A percentile compares a stretch with the other conserved stretches of the same genome.
These are phyloP conservation scores for Dothideomycetidae sp. DNA, from an alignment of 2,329 filamentous ascomycete species.

Conservation along the genomic window DNA sequence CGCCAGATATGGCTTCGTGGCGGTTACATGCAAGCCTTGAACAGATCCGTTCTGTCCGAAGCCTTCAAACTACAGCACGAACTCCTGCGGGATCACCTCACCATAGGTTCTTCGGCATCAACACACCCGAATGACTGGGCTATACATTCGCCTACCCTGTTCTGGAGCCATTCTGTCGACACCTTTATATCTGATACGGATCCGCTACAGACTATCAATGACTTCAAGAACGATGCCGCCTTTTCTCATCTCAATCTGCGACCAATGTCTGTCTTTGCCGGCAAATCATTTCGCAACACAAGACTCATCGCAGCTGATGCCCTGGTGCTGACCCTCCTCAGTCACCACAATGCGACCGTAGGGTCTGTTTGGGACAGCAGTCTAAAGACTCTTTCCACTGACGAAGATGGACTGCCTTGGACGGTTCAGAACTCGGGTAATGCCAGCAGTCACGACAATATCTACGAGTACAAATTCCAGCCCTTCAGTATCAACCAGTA, in stretches of 20 bases:
- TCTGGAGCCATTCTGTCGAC: slow-evolving; percentile 55
- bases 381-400: slow-evolving; percentile 21
- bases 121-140: slow-evolving; percentile 41
- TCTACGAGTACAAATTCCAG: slow-evolving; percentile 67
- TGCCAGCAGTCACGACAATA: slow-evolving; percentile 7
- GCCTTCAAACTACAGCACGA: slow-evolving; percentile 56
- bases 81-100: slow-evolving; percentile 13
- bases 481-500: slow-evolving; percentile 57
- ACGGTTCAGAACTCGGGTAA: background rate
- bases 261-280: slow-evolving; percentile 68
- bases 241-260: slow-evolving; percentile 56
- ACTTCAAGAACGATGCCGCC: slow-evolving; percentile 37
- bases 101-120: slow-evolving; percentile 8
- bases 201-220: slow-evolving; percentile 55
- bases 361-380: slow-evolving; percentile 51
- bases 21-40: slow-evolving; percentile 63
- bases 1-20: slow-evolving; percentile 71
- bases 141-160: slow-evolving; percentile 69
- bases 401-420: background rate
- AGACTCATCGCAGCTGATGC: slow-evolving; percentile 59
- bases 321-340: slow-evolving; percentile 62
- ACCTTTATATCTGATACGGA: slow-evolving; percentile 47
- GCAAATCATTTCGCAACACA: slow-evolving; percentile 58
- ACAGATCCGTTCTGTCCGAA: slow-evolving; percentile 48
- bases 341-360: slow-evolving; percentile 49